These are phyloP conservation scores for Penicillium coffeae DNA, from an alignment of 495 filamentous ascomycete species.

Conservation along the genomic window DNA sequence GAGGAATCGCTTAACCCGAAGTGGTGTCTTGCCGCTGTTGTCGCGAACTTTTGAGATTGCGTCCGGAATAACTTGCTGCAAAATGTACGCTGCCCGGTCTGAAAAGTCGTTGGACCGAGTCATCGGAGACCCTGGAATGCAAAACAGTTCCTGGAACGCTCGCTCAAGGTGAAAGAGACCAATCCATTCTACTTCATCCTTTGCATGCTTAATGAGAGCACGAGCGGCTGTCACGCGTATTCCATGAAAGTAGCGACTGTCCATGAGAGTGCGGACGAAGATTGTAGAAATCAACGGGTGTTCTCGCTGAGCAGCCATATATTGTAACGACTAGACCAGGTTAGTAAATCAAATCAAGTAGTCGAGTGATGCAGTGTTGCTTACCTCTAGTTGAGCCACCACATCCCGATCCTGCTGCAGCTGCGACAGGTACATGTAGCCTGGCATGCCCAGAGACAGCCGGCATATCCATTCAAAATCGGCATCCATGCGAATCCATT, in stretches of 20 bases:
- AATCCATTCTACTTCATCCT: slow-evolving; percentile 65
- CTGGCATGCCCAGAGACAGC: slow-evolving; percentile 71
- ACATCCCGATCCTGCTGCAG: slow-evolving; percentile 97
- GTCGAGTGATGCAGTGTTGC: neutral
- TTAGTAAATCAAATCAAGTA: neutral
- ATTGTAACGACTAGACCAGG: slow-evolving; percentile 52
- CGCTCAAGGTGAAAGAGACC: slow-evolving; percentile 80
- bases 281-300: slow-evolving; percentile 81
- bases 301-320: slow-evolving; percentile 52
- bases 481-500: slow-evolving; percentile 97
- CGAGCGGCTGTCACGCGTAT: slow-evolving; percentile 79
- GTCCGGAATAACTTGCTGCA: slow-evolving; percentile 75
- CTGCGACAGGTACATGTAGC: slow-evolving; percentile 97
- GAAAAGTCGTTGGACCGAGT: slow-evolving; percentile 86
- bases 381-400: slow-evolving; percentile 82
- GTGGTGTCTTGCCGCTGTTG: slow-evolving; percentile 69
- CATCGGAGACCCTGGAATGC: slow-evolving; percentile 65
- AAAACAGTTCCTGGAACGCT: slow-evolving; percentile 85
- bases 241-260: slow-evolving; percentile 87
- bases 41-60: slow-evolving; percentile 78
- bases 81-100: slow-evolving; percentile 72
- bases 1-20: slow-evolving; percentile 71
- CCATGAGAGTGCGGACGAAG: slow-evolving; percentile 82
- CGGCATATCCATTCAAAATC: slow-evolving; percentile 98
- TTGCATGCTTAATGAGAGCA: slow-evolving; percentile 69